Base-by-base conservation (phyloP, 2,329 filamentous ascomycete genomes). In the Colletotrichum melonis region DNA sequence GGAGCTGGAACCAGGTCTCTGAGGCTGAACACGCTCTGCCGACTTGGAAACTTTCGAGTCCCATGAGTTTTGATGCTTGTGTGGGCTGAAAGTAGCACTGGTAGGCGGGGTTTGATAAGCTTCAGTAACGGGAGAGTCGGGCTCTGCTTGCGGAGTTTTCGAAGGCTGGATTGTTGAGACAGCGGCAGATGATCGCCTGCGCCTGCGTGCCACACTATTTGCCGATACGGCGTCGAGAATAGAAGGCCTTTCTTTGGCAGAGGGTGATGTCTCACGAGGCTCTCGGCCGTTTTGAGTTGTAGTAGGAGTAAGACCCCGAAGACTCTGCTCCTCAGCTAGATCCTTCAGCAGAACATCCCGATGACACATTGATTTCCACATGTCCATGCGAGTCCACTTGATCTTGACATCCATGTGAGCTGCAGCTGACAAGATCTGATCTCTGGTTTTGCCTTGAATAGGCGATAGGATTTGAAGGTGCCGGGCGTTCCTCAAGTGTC, bases 351-450 rank as follows among this genome's bases (percentile, higher is more conserved):
- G 85, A 73, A 98, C 95, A 78, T 98, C 96, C 55, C 93, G 92
- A 81, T 99, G 95, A 76, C 95, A 98, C 79, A 91, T 96, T 78
- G 96, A 90, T 67, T 92, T 93, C 95, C 95, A 98, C 24, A 98
- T 97, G 76, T 98, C 95, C 80, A 97, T 93, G 74, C 96, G 90
- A n/a, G 93, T 92, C 96, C 96, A 98, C 81, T 97, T 97, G 73
- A 99, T 85, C 80, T 96, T 95, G 4, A 95, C 95, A 69, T 95
- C 92, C 83, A 97, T 92, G 8, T 93, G 91, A 6, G 92, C 94
- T 24, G 97, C 96, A 22, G 95, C 93, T 75, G 93, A 88, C n/a
- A 98, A 88, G 67, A 98, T 89, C 72, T 95, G 90, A 73, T 98
- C 96, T 73, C 97, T 89, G 0, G 95, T 95, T 82, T 95, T 95